Percentiles rank a stretch among this genome's conserved stretches.
Evolutionary conservation across 2,329 filamentous ascomycete species (phyloP).

Genomic region (Microdochium paspali): DNA sequence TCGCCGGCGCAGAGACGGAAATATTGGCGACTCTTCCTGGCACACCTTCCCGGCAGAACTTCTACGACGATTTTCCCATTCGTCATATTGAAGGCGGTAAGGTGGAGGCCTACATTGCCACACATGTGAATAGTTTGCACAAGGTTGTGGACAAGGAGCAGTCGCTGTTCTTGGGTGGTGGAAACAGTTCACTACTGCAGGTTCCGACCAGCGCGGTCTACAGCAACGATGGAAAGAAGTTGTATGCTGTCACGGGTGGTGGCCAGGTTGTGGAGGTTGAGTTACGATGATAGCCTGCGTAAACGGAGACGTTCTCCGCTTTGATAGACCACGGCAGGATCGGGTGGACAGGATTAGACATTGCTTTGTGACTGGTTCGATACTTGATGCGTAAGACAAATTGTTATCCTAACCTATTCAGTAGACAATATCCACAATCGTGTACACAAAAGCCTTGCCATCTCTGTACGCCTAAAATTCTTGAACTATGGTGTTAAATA

Average conservation of each 20-base stretch:
- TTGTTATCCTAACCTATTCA: too few species aligned
- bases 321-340: too few species aligned
- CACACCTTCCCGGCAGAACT: not conserved
- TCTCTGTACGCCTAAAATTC: not conserved
- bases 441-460: not conserved
- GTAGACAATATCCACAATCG: not conserved
- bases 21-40: constrained; percentile 4
- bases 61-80: constrained; percentile 13
- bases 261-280: not conserved
- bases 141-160: not conserved
- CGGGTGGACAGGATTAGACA: too few species aligned
- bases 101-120: not conserved
- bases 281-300: not conserved
- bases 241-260: not conserved
- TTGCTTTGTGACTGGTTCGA: too few species aligned
- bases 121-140: not conserved
- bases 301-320: too few species aligned
- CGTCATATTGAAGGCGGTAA: not conserved
- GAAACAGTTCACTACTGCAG: not conserved
- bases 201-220: not conserved
- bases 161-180: not conserved
- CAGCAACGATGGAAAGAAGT: not conserved
- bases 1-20: constrained; percentile 4
- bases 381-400: too few species aligned
- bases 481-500: not conserved